These are phyloP conservation scores for Strobilomyces echinocephalus DNA, from an alignment of 768 basidiomycete genomes.

Conservation along the genomic window DNA sequence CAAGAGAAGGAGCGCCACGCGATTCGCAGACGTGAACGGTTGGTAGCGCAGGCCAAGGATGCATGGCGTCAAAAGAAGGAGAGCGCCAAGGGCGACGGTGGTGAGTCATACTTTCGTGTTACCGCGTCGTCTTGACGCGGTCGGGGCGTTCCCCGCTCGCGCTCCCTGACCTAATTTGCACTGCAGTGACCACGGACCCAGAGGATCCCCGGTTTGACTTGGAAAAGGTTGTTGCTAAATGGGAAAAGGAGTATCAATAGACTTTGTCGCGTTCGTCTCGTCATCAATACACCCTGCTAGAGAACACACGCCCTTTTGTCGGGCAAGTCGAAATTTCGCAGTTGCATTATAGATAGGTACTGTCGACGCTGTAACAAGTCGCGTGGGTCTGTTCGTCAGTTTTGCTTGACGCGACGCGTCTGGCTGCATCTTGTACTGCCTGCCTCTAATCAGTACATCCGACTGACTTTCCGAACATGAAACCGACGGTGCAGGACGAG, in stretches of 20 bases:
- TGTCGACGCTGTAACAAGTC: not conserved
- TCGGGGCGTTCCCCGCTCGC: not conserved
- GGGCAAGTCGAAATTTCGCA: constrained; percentile 3
- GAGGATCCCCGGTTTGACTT: constrained; percentile 95
- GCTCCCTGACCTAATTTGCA: constrained; percentile 10
- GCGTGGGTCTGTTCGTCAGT: not conserved
- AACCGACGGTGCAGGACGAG: constrained; percentile 45
- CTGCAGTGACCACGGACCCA: constrained; percentile 82
- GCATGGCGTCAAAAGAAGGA: constrained; percentile 83
- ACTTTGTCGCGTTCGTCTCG: constrained; percentile 16
- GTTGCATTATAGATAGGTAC: constrained; percentile 8
- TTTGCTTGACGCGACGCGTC: constrained; percentile 25
- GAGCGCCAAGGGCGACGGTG: constrained; percentile 43
- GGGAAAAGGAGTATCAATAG: constrained; percentile 67
- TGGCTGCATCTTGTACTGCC: not conserved
- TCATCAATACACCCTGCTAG: constrained; percentile 28
- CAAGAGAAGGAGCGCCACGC: constrained; percentile 70
- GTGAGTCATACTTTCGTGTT: constrained; percentile 41
- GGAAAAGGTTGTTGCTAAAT: constrained; percentile 78
- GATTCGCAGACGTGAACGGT: constrained; percentile 63
- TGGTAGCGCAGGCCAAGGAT: constrained; percentile 84
- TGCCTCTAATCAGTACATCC: not conserved
- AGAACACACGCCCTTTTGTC: constrained; percentile 15
- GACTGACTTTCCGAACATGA: constrained; percentile 35
- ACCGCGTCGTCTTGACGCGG: not conserved